These are phyloP conservation scores for Chaetomium olivaceum DNA, from an alignment of 2,329 filamentous ascomycete genomes.

Conservation along the genomic window DNA sequence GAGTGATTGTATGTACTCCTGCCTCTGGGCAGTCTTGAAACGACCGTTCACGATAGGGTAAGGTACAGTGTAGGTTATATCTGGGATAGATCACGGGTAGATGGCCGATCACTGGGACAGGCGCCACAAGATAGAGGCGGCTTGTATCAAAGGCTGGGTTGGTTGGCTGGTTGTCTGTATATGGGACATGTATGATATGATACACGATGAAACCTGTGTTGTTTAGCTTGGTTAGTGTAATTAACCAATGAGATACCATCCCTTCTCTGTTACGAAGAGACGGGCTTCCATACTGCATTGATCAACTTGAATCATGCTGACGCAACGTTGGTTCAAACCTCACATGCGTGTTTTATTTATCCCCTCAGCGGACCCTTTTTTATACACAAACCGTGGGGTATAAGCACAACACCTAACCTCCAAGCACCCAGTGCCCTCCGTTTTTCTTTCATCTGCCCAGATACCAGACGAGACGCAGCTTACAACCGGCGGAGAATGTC, in stretches of 20 bases:
- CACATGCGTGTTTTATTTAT: constrained; percentile 1
- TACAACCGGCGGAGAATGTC: constrained; percentile 85
- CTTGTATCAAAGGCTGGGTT: constrained; percentile 9
- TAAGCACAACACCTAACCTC: constrained; percentile 13
- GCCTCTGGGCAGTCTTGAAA: background rate
- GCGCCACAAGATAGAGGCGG: constrained; percentile 9
- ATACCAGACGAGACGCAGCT: background rate
- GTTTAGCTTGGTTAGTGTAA: constrained; percentile 4
- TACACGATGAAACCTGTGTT: constrained; percentile 16
- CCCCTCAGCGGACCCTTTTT: background rate
- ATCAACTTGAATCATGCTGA: background rate
- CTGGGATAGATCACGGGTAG: constrained; percentile 20
- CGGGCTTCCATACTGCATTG: background rate
- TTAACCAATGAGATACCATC: constrained; percentile 10
- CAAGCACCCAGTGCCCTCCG: background rate
- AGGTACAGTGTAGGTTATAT: background rate
- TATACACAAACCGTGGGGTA: constrained; percentile 20
- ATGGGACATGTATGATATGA: constrained; percentile 22
- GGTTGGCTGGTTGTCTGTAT: constrained; percentile 12
- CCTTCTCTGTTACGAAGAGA: background rate
- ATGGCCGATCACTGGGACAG: constrained; percentile 12
- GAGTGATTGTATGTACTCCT: too few species aligned
- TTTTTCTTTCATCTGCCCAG: background rate
- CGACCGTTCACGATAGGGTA: background rate
- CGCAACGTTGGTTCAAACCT: background rate